phyloP scores from a whole-genome alignment of 1,139 yeast species.

The Blastobotrys serpentis region DNA sequence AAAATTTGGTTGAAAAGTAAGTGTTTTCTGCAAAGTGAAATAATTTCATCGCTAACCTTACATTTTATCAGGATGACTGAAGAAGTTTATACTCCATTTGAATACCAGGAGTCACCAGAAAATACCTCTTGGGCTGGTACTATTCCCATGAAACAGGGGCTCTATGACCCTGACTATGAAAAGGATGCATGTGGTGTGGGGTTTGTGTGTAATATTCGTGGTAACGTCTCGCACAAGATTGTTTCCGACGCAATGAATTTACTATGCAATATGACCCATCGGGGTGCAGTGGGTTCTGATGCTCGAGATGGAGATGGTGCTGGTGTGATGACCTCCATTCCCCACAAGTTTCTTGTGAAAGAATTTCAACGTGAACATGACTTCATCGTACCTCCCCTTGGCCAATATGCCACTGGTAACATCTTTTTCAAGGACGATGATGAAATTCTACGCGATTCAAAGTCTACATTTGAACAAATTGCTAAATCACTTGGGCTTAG shows the following conservation, averaged over 20 bases:
- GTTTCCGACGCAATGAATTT: conserved; percentile 82
- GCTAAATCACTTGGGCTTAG: conserved; percentile 74
- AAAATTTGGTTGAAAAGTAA: too few relatives aligned
- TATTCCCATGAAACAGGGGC: conserved; percentile 82
- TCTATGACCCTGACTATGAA: conserved; percentile 90
- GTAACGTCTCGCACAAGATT: conserved; percentile 82
- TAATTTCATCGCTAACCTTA: neutral
- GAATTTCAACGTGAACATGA: conserved; percentile 65
- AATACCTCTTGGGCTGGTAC: conserved; percentile 91
- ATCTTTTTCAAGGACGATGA: conserved; percentile 85
- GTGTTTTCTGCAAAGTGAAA: neutral
- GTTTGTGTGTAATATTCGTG: conserved; percentile 92
- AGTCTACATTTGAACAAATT: conserved; percentile 72
- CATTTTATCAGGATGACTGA: conserved; percentile 10
- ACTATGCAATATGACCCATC: conserved; percentile 95
- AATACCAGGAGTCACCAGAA: conserved; percentile 72
- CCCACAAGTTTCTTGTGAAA: conserved; percentile 79
- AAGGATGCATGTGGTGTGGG: conserved; percentile 99
- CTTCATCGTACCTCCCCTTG: conserved; percentile 66
- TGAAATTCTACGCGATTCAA: conserved; percentile 60
- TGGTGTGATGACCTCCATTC: conserved; percentile 90
- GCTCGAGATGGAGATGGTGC: conserved; percentile 99
- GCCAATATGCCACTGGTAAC: conserved; percentile 95
- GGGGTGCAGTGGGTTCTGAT: conserved; percentile 96
- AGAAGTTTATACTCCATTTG: conserved; percentile 45